A percentile compares a stretch with the other conserved stretches of the same genome.
phyloP scores from a whole-genome alignment of 805 yeast species.

The Jamesozyma rosinii region DNA sequence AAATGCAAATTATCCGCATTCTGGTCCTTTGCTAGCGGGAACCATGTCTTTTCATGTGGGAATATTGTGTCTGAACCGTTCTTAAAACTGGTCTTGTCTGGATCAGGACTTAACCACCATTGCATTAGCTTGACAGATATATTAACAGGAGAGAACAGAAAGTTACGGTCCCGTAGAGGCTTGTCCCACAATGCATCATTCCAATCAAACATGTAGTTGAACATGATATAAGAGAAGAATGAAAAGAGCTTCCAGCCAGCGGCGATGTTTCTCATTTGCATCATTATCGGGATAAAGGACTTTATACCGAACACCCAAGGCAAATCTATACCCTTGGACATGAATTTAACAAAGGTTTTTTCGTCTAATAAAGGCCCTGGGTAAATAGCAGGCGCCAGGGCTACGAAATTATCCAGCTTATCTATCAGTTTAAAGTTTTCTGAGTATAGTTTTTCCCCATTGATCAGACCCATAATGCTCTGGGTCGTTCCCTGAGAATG shows the following conservation, averaged over 20 bases:
- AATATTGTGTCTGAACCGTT: constrained; percentile 36
- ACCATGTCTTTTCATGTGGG: constrained; percentile 49
- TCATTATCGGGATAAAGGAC: constrained; percentile 71
- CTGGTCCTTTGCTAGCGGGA: constrained; percentile 21
- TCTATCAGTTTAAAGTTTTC: constrained; percentile 35
- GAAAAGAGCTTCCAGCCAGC: constrained; percentile 50
- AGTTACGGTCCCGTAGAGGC: constrained; percentile 58
- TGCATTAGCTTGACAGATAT: constrained; percentile 74
- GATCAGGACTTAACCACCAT: constrained; percentile 71
- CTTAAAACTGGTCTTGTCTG: constrained; percentile 36
- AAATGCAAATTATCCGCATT: constrained; percentile 13
- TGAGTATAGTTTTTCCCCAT: constrained; percentile 27
- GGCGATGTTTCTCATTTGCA: constrained; percentile 43
- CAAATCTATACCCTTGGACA: constrained; percentile 42
- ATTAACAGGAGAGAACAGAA: constrained; percentile 77
- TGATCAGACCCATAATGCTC: constrained; percentile 57
- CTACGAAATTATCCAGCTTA: constrained; percentile 58
- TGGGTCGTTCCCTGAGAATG: constrained; percentile 96
- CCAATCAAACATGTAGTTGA: constrained; percentile 85
- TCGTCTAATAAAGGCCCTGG: constrained; percentile 70
- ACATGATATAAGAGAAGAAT: constrained; percentile 64
- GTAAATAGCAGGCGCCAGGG: constrained; percentile 84
- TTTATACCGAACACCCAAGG: constrained; percentile 61
- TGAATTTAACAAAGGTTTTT: constrained; percentile 50
- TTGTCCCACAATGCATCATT: constrained; percentile 68